These are phyloP conservation scores for Schizonepeta tenuifolia DNA, from an alignment of 257 asterid genomes.

Conservation along the genomic window DNA sequence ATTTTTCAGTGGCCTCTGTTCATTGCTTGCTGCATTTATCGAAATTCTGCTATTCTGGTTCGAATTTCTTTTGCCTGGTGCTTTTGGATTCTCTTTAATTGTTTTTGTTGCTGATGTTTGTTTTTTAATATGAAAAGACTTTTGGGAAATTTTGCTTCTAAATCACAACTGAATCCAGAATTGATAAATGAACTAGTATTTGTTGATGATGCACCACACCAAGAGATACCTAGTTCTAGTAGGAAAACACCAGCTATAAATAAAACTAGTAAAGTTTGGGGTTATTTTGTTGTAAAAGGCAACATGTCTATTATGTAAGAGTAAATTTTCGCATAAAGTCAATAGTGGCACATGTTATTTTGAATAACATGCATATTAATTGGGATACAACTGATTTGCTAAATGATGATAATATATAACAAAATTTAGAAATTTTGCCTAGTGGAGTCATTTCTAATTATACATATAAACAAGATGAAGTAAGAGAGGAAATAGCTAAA, in stretches of 20 bases:
- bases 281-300: neutral
- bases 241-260: neutral
- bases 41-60: too few relatives aligned
- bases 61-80: too few relatives aligned
- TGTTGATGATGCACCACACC: too few relatives aligned
- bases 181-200: too few relatives aligned
- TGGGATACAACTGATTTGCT: neutral
- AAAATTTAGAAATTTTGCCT: neutral
- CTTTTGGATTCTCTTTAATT: too few relatives aligned
- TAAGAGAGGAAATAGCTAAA: neutral
- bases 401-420: neutral
- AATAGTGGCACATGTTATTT: neutral
- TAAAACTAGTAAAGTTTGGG: neutral
- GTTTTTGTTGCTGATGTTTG: too few relatives aligned
- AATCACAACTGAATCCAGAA: too few relatives aligned
- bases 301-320: neutral
- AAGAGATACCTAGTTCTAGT: conserved; percentile 21
- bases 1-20: too few relatives aligned
- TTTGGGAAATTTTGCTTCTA: too few relatives aligned
- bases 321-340: neutral
- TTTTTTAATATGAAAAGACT: too few relatives aligned
- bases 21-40: too few relatives aligned
- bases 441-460: neutral
- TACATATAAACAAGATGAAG: neutral
- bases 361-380: neutral